phyloP scores from a whole-genome alignment of 768 basidiomycete species.

The Hygrophoropsis aurantiaca region DNA sequence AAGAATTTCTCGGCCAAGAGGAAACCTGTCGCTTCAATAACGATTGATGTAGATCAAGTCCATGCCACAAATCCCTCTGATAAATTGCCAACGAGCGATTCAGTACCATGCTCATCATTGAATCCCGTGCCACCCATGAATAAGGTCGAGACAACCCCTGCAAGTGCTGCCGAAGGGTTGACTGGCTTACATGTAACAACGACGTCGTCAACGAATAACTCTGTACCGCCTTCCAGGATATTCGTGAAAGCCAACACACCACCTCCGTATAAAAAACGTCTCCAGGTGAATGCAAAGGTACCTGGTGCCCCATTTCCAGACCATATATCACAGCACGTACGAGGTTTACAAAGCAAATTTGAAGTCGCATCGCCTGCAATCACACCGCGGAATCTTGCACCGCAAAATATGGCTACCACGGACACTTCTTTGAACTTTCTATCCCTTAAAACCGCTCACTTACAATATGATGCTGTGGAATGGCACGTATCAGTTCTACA shows the following conservation, averaged over 20 bases:
- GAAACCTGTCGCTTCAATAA: conserved; percentile 1
- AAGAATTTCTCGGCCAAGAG: conserved; percentile 5
- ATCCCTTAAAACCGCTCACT: neutral
- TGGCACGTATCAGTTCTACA: too few relatives aligned
- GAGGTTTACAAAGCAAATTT: conserved; percentile 51
- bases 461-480: too few relatives aligned
- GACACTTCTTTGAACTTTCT: conserved; percentile 18
- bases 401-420: conserved; percentile 2
- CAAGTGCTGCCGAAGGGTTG: neutral
- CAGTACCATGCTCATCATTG: too few relatives aligned
- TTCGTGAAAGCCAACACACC: neutral
- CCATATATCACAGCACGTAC: conserved; percentile 56
- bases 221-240: conserved; percentile 3
- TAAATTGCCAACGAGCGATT: neutral
- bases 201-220: conserved; percentile 2
- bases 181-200: too few relatives aligned
- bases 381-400: conserved; percentile 7
- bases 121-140: conserved; percentile 8
- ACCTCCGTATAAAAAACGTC: neutral
- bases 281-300: neutral
- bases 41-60: conserved; percentile 13
- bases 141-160: neutral
- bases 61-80: conserved; percentile 19
- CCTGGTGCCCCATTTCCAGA: conserved; percentile 47
- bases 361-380: conserved; percentile 6